A percentile compares a stretch with the other conserved stretches of the same genome.
phyloP scores from a whole-genome alignment of 345 rosid species.

The Ceriops tagal region DNA sequence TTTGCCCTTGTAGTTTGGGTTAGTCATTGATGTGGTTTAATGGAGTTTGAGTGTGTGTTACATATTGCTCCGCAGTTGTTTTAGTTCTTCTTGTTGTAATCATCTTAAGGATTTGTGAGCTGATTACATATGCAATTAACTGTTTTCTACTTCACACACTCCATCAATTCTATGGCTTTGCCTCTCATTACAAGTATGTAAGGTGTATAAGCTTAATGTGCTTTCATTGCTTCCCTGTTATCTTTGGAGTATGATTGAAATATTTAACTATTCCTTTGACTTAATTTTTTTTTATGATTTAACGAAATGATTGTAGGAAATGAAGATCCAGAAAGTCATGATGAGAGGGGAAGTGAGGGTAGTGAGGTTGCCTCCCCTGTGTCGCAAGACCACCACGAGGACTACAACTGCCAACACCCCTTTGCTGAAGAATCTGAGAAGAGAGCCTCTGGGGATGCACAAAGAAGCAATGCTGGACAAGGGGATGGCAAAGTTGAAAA shows the following conservation, averaged over 20 bases:
- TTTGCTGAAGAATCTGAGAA: slow-evolving; percentile 37
- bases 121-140: no score
- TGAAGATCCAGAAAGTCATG: slow-evolving; percentile 51
- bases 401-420: slow-evolving; percentile 17
- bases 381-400: slow-evolving; percentile 43
- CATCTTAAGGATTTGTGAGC: no score
- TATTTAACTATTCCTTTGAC: neutral
- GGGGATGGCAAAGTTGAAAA: slow-evolving; percentile 22
- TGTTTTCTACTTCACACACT: no score
- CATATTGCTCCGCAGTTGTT: no score
- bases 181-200: neutral
- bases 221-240: neutral
- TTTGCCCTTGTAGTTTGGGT: neutral
- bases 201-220: neutral
- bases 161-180: no score
- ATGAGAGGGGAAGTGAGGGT: slow-evolving; percentile 60
- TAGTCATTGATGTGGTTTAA: neutral
- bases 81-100: no score
- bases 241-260: neutral
- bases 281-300: slow-evolving; percentile 4
- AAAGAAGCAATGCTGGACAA: slow-evolving; percentile 14
- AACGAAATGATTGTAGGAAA: slow-evolving; percentile 33
- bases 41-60: no score
- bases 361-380: slow-evolving; percentile 50
- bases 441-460: slow-evolving; percentile 28